Percentiles rank a stretch among this genome's conserved stretches.
Evolutionary conservation across 257 asterid species (phyloP).

Genomic region (Salvia splendens): DNA sequence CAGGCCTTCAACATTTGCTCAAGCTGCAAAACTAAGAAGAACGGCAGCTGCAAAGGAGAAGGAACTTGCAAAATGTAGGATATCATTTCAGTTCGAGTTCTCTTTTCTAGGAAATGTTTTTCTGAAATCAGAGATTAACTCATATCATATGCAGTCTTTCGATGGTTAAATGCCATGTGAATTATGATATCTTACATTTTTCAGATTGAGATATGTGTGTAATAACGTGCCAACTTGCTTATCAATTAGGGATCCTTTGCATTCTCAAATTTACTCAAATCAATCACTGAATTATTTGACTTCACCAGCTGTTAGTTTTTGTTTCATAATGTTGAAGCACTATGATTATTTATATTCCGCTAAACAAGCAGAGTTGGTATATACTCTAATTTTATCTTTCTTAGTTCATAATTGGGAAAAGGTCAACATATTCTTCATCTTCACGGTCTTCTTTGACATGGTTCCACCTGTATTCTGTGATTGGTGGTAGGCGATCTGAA

Average conservation of each 20-base stretch:
- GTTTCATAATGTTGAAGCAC: not conserved
- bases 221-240: not conserved
- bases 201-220: not conserved
- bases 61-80: conserved; percentile 79
- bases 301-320: not conserved
- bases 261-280: not conserved
- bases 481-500: not conserved
- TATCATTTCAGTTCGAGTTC: not conserved
- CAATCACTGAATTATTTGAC: not conserved
- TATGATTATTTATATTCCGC: not conserved
- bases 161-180: conserved; percentile 21
- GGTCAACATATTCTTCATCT: not conserved
- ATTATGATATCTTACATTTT: not conserved
- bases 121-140: not conserved
- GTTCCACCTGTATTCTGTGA: too few relatives aligned
- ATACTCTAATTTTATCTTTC: not conserved
- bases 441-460: not conserved
- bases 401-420: not conserved
- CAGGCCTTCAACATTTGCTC: conserved; percentile 99
- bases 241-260: not conserved
- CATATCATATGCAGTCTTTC: not conserved
- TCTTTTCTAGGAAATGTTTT: conserved; percentile 13
- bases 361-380: not conserved
- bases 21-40: conserved; percentile 91
- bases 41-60: conserved; percentile 87